Evolutionary conservation across 495 filamentous ascomycete genomes (phyloP), one percentile per base, ranked within the genome.

Genomic region (Acidiella bohemica): DNA sequence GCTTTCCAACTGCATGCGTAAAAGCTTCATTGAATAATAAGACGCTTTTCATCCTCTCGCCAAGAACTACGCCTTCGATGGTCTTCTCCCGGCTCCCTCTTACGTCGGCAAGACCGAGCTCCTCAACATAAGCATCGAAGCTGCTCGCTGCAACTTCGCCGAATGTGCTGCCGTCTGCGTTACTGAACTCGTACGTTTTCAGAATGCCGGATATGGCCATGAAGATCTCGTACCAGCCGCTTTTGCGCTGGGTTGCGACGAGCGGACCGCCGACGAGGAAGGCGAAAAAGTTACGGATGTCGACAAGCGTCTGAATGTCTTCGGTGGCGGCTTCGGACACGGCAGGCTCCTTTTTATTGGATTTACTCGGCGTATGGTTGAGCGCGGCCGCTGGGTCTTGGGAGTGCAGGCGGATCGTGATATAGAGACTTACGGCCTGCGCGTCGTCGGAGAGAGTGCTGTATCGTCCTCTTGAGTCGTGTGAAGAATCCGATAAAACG

Each of bases 21-120:
- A 93, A 97, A 5, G 80, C 86, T 53, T 95, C 86, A 42, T 82
- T 80, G 53, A 90, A 97, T 9, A 97, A 70, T 12, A 72, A 67
- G 56, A 75, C 77, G 34, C 75, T 93, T 25, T 75, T 75, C 73
- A 96, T 81, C 10, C 72, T 67, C 62, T 97, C 90, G 23, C 81
- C 86, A 28, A 97, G 62, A 17, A 96, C 69, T 29, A 97, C 70
- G 1, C 77, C 83, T 58, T 97, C 86, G 29, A 95, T 71, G 2
- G 84, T 93, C 64, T 92, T 90, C 54, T 93, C 87, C 8, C 81
- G 70, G 57, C 83, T 92, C 37, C 69, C 62, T 29, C 84, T 70
- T 22, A 94, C 78, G 59, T 96, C 88, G 12, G 72, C 81, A 29
- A 96, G 58, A 21, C 64, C 65, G 30, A 86, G 66, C 57, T 88